Evolutionary conservation across 169 alveolate species (phyloP), one percentile per base, ranked within the genome.

Genomic region (Plasmodium knowlesi): DNA sequence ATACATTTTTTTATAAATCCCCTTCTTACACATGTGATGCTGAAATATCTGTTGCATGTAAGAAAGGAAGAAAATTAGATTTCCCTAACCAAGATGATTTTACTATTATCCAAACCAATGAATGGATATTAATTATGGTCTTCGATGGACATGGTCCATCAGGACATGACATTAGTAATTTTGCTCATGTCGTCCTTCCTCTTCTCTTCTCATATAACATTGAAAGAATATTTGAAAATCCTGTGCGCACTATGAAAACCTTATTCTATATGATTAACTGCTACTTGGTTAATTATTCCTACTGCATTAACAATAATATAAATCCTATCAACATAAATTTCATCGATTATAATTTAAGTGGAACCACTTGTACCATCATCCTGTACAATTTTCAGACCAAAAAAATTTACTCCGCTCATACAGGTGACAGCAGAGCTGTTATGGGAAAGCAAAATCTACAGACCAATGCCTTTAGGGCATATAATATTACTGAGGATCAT

Each of bases 141-240:
- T 96, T 96, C 78, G 98, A 96, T 83, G 98, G 98, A n/a, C 98
- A 96, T 96, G 98, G 98, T 14, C 96, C 97, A 6, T 96, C 95
- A 90, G 98, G 98, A 39, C 98, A 96, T 90, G 97, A 96, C 43
- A 96, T 96, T 6, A 95, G 97, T 78, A 93, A 93, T 83, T 96
- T 95, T 93, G 96, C 94, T 3, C 97, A 96, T 76, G 95, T 86
- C 3, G 92, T 90, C 19, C 84, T 96, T 78, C 97, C 97, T 5
- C 53, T 84, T 25, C 71, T 92, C 50, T 90, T 96, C 54, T 85
- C 95, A 14, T 93, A 95, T 53, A 95, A 95, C 78, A 94, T 92
- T 39, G 95, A 95, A 28, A 61, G 82, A 81, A 90, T 90, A 34
- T 71, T 30, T 81, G 95, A 90, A 90, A 82, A 90, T 32, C 95